A percentile compares a stretch with the other conserved stretches of the same genome.
Evolutionary conservation across 805 yeast species (phyloP).

Genomic region (Saccharomycopsis fibuligera): DNA sequence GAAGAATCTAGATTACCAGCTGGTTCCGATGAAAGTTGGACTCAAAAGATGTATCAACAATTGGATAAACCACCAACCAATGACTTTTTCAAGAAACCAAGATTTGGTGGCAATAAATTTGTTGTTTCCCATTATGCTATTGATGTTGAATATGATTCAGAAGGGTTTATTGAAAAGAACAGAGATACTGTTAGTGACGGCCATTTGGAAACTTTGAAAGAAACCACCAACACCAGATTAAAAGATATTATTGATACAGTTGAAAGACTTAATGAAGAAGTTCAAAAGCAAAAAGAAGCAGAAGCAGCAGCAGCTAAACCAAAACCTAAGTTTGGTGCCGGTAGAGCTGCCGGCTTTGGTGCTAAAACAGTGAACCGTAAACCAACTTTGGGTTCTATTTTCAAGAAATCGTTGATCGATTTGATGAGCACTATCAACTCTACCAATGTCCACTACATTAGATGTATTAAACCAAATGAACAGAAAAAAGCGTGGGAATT

Average conservation of each 20-base stretch:
- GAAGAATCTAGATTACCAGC: conserved; percentile 94
- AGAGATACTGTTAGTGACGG: conserved; percentile 98
- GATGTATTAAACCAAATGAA: conserved; percentile 96
- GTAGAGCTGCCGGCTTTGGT: conserved; percentile 22
- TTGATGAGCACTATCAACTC: conserved; percentile 89
- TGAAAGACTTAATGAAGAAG: conserved; percentile 50
- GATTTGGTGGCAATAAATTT: conserved; percentile 88
- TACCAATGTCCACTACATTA: conserved; percentile 92
- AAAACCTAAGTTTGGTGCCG: conserved; percentile 27
- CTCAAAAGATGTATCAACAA: conserved; percentile 80
- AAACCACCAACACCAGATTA: conserved; percentile 61
- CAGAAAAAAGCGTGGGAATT: conserved; percentile 93
- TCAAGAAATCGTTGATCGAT: conserved; percentile 86
- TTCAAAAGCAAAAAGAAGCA: conserved; percentile 32
- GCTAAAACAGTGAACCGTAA: conserved; percentile 55
- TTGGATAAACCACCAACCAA: conserved; percentile 72
- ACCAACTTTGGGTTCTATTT: conserved; percentile 92
- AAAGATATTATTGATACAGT: conserved; percentile 56
- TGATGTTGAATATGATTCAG: conserved; percentile 86
- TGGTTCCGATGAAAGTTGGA: conserved; percentile 89
- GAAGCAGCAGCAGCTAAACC: conserved; percentile 27
- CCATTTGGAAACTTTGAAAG: conserved; percentile 75
- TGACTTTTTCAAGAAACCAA: conserved; percentile 80
- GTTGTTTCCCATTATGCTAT: conserved; percentile 91
- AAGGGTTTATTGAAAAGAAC: conserved; percentile 93